Conservation (phyloP, 2,329 filamentous ascomycete species). For the Dothiorella sarmentorum region DNA sequence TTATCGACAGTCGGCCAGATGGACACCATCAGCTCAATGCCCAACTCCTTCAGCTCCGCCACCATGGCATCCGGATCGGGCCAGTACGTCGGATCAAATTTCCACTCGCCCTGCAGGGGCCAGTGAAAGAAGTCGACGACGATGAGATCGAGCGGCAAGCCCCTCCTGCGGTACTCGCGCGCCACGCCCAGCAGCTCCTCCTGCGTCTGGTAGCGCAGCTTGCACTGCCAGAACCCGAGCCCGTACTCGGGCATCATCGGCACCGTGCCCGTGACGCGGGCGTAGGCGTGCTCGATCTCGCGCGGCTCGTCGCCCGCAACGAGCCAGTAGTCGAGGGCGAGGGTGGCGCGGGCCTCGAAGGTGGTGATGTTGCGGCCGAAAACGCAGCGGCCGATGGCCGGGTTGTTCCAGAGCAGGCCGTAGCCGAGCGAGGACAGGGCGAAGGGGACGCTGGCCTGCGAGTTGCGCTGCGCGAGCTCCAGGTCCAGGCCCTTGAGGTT, state of each 20-base stretch:
- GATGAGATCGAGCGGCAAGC: slow-evolving; percentile 62
- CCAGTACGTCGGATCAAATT: slow-evolving; percentile 62
- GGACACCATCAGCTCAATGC: slow-evolving; percentile 65
- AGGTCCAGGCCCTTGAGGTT: slow-evolving; percentile 61
- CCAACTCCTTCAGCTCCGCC: slow-evolving; percentile 55
- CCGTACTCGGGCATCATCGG: slow-evolving; percentile 69
- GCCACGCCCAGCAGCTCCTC: slow-evolving; percentile 60
- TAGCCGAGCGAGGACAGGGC: slow-evolving; percentile 59
- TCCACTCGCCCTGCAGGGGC: slow-evolving; percentile 65
- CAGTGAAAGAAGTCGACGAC: slow-evolving; percentile 68
- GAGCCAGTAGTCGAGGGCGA: slow-evolving; percentile 61
- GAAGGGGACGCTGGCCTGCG: slow-evolving; percentile 63
- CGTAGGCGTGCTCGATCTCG: slow-evolving; percentile 57
- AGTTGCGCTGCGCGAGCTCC: slow-evolving; percentile 64
- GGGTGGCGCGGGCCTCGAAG: slow-evolving; percentile 59
- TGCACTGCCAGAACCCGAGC: slow-evolving; percentile 67
- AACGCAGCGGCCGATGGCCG: slow-evolving; percentile 58
- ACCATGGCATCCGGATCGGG: slow-evolving; percentile 66
- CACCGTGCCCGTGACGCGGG: slow-evolving; percentile 54
- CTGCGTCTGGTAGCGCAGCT: slow-evolving; percentile 63
- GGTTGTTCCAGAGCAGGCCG: slow-evolving; percentile 65
- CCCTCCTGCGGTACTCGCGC: slow-evolving; percentile 54
- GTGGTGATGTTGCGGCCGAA: slow-evolving; percentile 60
- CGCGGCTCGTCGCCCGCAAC: slow-evolving; percentile 56
- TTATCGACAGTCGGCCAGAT: slow-evolving; percentile 66